phyloP scores from a whole-genome alignment of 2,329 filamentous ascomycete genomes.

The Raffaelea ambrosiae region DNA sequence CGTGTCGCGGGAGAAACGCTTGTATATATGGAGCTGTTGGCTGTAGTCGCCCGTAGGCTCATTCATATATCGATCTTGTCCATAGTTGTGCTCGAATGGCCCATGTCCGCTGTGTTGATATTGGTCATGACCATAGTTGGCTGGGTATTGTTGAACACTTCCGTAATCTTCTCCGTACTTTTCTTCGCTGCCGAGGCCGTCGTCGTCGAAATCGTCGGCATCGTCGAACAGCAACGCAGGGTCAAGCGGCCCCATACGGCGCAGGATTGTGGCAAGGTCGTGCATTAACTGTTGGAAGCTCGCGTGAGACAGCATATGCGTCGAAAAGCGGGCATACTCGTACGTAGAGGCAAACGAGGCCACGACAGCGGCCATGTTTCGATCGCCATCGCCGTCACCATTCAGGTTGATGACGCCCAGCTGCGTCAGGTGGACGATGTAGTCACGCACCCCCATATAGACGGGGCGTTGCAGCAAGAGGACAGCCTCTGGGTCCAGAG shows the following conservation, averaged over 20 bases:
- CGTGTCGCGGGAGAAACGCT: constrained; percentile 4
- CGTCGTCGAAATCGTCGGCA: constrained; percentile 13
- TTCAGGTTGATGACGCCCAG: constrained; percentile 50
- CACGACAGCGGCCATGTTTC: constrained; percentile 22
- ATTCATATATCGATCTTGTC: too few species aligned
- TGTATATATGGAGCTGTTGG: neutral
- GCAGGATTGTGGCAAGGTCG: constrained; percentile 71
- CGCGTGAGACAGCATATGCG: constrained; percentile 54
- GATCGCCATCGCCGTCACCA: neutral
- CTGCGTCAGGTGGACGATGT: constrained; percentile 61
- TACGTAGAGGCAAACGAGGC: constrained; percentile 66
- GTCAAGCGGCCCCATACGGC: constrained; percentile 62
- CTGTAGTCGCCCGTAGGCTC: too few species aligned
- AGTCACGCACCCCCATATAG: constrained; percentile 69
- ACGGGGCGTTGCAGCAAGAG: constrained; percentile 61
- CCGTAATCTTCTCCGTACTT: constrained; percentile 16
- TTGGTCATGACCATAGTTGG: too few species aligned
- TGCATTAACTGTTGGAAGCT: constrained; percentile 76
- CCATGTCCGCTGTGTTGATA: neutral
- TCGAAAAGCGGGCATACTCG: constrained; percentile 78
- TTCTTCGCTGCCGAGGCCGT: constrained; percentile 12
- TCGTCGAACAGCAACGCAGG: constrained; percentile 35
- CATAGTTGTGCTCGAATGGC: too few species aligned
- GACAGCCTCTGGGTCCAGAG: constrained; percentile 59
- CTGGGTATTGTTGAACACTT: neutral